phyloP scores from a whole-genome alignment of 257 asterid species.

The Plantago ovata region DNA sequence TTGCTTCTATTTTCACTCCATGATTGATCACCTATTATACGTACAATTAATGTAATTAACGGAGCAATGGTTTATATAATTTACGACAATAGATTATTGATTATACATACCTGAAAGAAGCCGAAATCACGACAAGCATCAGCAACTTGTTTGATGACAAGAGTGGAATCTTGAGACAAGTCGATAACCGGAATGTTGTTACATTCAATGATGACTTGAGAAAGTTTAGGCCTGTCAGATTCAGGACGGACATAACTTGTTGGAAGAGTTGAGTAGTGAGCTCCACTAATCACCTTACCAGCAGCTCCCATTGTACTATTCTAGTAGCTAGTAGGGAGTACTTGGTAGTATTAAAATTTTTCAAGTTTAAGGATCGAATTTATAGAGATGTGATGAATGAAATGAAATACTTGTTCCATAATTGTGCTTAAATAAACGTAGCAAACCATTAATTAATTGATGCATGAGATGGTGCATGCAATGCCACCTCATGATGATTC shows the following conservation, averaged over 20 bases:
- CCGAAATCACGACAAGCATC: conserved; percentile 49
- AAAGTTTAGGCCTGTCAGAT: conserved; percentile 46
- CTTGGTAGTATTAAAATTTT: too few species aligned
- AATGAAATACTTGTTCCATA: too few species aligned
- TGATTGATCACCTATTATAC: conserved; percentile 48
- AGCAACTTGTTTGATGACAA: conserved; percentile 29
- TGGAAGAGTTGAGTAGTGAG: conserved; percentile 41
- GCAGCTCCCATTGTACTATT: conserved; percentile 32
- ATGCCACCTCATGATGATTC: too few species aligned
- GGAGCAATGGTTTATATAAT: too few species aligned
- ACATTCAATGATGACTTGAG: conserved; percentile 33
- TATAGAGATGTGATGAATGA: too few species aligned
- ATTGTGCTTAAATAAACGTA: too few species aligned
- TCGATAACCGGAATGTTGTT: conserved; percentile 42
- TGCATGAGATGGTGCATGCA: too few species aligned
- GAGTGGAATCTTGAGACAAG: conserved; percentile 32
- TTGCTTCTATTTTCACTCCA: conserved; percentile 34
- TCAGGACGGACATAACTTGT: conserved; percentile 43
- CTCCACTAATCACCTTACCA: conserved; percentile 40
- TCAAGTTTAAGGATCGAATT: too few species aligned
- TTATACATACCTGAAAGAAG: conserved; percentile 54
- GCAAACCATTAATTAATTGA: too few species aligned
- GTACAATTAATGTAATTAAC: too few species aligned
- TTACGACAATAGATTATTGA: too few species aligned
- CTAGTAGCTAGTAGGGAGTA: too few species aligned